Evolutionary conservation across 2,329 filamentous ascomycete genomes (phyloP).

Genomic region (Erysiphe pulchra): DNA sequence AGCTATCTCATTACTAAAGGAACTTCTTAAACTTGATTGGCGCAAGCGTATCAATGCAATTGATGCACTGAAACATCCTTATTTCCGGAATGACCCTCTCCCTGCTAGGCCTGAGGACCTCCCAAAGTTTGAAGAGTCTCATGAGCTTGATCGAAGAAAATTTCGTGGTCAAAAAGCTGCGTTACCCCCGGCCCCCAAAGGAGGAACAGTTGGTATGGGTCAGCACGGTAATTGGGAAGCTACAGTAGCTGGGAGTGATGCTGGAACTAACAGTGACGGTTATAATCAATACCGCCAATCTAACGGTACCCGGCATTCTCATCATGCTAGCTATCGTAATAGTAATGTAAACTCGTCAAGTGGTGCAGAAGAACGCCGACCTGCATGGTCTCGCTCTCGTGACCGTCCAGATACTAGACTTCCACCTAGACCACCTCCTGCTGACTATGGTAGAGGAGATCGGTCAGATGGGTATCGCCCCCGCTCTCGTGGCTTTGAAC

Average conservation of each 20-base stretch:
- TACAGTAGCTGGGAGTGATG: conserved; percentile 5
- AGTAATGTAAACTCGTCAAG: conserved; percentile 8
- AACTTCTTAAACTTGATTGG: conserved; percentile 78
- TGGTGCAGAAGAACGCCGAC: conserved; percentile 11
- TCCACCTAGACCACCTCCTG: conserved; percentile 11
- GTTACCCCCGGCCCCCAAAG: conserved; percentile 72
- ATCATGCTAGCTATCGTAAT: conserved; percentile 8
- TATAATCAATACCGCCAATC: conserved; percentile 10
- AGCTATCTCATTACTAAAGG: conserved; percentile 55
- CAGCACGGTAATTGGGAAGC: conserved; percentile 17
- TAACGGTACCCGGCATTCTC: conserved; percentile 10
- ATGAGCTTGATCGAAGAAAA: conserved; percentile 84
- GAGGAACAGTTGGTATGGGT: conserved; percentile 61
- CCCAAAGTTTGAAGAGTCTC: conserved; percentile 80
- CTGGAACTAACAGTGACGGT: conserved; percentile 7
- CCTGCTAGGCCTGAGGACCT: conserved; percentile 67
- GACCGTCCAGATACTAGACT: conserved; percentile 11
- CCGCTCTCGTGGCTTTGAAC: conserved; percentile 11
- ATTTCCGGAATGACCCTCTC: conserved; percentile 56
- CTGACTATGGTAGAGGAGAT: conserved; percentile 8
- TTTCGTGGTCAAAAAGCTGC: conserved; percentile 67
- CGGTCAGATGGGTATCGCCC: conserved; percentile 16
- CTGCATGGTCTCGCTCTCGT: conserved; percentile 11
- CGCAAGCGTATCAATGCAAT: conserved; percentile 71
- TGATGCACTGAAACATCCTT: conserved; percentile 76